Evolutionary conservation across 2,329 filamentous ascomycete genomes (phyloP).

Genomic region (Xylariales sp.): DNA sequence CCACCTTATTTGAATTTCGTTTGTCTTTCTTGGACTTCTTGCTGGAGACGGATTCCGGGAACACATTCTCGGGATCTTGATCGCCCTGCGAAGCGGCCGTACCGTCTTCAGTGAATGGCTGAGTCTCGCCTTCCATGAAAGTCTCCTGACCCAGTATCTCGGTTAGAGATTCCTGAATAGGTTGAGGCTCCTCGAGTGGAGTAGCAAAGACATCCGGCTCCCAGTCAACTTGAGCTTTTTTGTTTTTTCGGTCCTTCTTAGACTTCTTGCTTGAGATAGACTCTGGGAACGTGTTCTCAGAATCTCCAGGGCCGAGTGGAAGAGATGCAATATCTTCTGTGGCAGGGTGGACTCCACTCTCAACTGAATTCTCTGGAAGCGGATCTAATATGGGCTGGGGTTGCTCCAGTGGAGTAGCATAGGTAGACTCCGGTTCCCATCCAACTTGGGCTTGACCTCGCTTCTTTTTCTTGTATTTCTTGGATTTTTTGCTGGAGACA

Average conservation of each 20-base stretch:
- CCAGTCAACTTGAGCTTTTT: constrained; percentile 10
- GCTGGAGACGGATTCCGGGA: constrained; percentile 1
- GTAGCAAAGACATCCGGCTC: not conserved
- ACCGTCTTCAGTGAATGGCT: no score
- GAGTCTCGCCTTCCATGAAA: no score
- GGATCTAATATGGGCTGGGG: no score
- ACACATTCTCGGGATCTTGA: not conserved
- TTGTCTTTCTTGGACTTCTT: constrained; percentile 5
- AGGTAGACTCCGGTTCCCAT: no score
- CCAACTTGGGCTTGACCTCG: not conserved
- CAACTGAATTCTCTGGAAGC: no score
- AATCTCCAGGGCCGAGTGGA: no score
- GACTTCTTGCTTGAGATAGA: constrained; percentile 23
- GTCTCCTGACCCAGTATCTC: not conserved
- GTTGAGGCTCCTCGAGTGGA: not conserved
- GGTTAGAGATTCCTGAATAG: not conserved
- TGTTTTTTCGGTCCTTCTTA: constrained; percentile 25
- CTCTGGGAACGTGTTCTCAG: constrained; percentile 9
- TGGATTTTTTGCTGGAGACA: no score
- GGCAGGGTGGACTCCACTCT: no score
- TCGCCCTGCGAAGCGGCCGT: not conserved
- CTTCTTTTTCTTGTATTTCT: constrained; percentile 1
- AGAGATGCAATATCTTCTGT: no score
- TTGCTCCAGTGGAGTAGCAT: no score
- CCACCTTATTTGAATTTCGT: constrained; percentile 7